Evolutionary conservation across 352 stramenopile genomes (phyloP), one percentile per base, ranked within the genome.

Genomic region (Phytophthora cactorum): DNA sequence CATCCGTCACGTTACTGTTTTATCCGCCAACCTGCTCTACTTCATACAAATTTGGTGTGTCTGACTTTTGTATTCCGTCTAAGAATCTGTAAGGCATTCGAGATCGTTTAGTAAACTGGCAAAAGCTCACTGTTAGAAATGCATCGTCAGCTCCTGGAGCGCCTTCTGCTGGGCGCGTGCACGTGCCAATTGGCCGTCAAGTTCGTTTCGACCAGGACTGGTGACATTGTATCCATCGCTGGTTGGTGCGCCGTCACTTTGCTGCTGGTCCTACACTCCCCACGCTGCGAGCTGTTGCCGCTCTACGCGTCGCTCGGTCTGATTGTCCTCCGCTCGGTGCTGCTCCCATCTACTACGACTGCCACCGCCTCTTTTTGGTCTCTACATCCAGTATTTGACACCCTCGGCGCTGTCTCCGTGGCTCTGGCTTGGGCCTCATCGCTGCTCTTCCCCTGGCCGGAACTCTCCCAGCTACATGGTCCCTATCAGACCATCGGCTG

Each of bases 391-490:
- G 2, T 47, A 5, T 14, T 74, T 51, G 52, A 60, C 12, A 28
- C 44, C 6, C 8, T 78, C 6, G 43, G 53, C 2, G 38, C 31
- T 5, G 22, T 66, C 0, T 64, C 38, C 4, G 27, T 81, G 14
- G 59, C 57, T 29, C 44, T 83, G 14, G 65, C 63, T 4, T 65
- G 66, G 47, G n/a, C 66, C n/a, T 57, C 70, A n/a, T 70, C 81
- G 61, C 34, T 78, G 17, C 39, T 86, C 11, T 86, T 90, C 67
- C 81, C 81, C 11, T 79, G 77, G 70, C 78, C 81, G n/a, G 70
- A 87, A 58, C 71, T 90, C 31, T 78, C 77, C 32, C 50, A 64
- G 32, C 53, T 90, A 2, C 59, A 75, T 15, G 78, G 81, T 5
- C 56, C 63, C 32, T 78, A 80, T 63, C 56, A 79, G 67, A 70